A percentile compares a stretch with the other conserved stretches of the same genome.
These are phyloP conservation scores for Phytophthora nicotianae DNA, from an alignment of 352 stramenopile genomes.

Conservation along the genomic window DNA sequence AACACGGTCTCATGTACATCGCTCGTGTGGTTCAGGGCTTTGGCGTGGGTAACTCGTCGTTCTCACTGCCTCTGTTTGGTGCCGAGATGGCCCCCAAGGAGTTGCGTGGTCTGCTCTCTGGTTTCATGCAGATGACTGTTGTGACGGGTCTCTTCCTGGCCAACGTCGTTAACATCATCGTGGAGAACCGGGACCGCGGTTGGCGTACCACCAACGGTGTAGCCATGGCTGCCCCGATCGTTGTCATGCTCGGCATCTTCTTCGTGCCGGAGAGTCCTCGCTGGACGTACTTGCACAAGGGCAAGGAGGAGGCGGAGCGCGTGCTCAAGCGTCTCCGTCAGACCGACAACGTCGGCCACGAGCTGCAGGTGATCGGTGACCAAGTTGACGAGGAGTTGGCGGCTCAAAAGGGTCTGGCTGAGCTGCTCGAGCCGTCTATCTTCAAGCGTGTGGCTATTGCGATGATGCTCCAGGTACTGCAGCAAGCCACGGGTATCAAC, in stretches of 20 bases:
- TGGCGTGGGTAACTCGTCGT: conserved; percentile 57
- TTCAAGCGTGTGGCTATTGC: conserved; percentile 51
- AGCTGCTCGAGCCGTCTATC: conserved; percentile 51
- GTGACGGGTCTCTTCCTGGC: conserved; percentile 50
- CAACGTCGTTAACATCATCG: conserved; percentile 51
- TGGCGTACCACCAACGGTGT: conserved; percentile 56
- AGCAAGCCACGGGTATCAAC: conserved; percentile 58
- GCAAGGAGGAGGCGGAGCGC: conserved; percentile 39
- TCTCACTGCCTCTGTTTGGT: conserved; percentile 56
- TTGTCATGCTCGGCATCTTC: conserved; percentile 61
- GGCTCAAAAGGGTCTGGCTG: conserved; percentile 36
- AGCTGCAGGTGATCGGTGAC: conserved; percentile 48
- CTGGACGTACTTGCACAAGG: conserved; percentile 47
- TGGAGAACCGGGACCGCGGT: conserved; percentile 37
- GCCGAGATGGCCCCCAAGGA: conserved; percentile 70
- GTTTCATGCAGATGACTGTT: conserved; percentile 71
- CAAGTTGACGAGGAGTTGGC: background rate
- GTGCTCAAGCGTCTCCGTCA: conserved; percentile 43
- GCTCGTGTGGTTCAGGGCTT: conserved; percentile 44
- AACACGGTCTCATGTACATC: conserved; percentile 32
- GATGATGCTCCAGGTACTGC: conserved; percentile 50
- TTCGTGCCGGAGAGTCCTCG: conserved; percentile 49
- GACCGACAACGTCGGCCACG: conserved; percentile 40
- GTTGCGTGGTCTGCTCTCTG: conserved; percentile 59
- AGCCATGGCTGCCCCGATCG: conserved; percentile 41